These are phyloP conservation scores for Aechmea fasciata DNA, from an alignment of 176 grass and related monocot species.

Conservation along the genomic window DNA sequence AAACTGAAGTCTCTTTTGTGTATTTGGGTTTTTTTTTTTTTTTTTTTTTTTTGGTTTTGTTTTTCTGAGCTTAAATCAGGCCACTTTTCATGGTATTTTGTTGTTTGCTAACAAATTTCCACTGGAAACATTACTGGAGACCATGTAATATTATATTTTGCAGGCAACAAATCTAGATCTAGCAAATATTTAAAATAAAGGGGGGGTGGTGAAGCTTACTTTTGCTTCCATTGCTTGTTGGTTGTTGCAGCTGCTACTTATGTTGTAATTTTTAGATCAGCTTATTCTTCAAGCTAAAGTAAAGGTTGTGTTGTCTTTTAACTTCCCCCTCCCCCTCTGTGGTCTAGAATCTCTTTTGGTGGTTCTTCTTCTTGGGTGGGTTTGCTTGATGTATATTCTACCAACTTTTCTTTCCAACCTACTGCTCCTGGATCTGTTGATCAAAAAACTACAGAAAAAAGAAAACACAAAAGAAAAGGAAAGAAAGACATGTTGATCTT, in stretches of 20 bases:
- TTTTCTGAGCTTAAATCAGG: constrained; percentile 26
- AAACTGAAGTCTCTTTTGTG: not conserved
- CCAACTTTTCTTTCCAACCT: too few species aligned
- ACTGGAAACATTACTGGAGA: constrained; percentile 4
- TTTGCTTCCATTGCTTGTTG: not conserved
- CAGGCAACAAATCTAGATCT: too few species aligned
- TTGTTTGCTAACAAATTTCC: constrained; percentile 30
- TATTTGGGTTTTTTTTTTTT: not conserved
- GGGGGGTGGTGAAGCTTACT: not conserved
- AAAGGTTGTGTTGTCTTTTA: constrained; percentile 16
- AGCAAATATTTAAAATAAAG: not conserved
- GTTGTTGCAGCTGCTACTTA: not conserved
- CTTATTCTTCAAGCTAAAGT: constrained; percentile 32
- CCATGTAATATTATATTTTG: too few species aligned
- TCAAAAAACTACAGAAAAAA: too few species aligned
- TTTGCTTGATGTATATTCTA: constrained; percentile 1
- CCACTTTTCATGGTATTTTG: constrained; percentile 26
- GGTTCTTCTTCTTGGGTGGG: constrained; percentile 1
- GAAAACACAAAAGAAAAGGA: too few species aligned
- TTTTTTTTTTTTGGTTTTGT: not conserved
- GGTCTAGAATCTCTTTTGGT: constrained; percentile 15
- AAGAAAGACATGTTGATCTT: too few species aligned
- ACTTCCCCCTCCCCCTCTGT: not conserved
- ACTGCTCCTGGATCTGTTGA: too few species aligned
- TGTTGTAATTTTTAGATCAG: not conserved